Evolutionary conservation across 306 rosid species (phyloP).

Genomic region (Trifolium subterraneum): DNA sequence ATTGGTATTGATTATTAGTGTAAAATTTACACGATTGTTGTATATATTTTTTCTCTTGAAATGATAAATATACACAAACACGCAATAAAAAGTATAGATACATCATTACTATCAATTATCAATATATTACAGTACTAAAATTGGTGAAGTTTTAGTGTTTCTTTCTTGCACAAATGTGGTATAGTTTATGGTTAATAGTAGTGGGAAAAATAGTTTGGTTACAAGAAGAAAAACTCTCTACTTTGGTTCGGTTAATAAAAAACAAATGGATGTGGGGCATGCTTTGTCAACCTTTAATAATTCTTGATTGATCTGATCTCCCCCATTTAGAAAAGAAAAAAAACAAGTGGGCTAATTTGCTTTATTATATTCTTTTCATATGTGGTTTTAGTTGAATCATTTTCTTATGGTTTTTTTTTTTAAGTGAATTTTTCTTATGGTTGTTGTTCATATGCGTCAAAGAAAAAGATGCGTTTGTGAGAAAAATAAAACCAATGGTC

Average conservation of each 20-base stretch:
- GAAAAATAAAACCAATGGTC: background rate
- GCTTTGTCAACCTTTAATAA: background rate
- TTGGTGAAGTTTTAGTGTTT: too few species aligned
- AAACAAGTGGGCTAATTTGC: conserved; percentile 24
- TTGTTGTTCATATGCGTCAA: background rate
- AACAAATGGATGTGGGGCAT: conserved; percentile 20
- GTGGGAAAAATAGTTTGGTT: background rate
- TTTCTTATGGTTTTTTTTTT: background rate
- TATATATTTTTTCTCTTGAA: too few species aligned
- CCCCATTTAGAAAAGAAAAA: background rate
- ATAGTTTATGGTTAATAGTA: background rate
- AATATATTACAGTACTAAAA: too few species aligned
- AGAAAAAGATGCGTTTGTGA: background rate
- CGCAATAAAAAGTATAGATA: too few species aligned
- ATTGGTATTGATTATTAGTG: too few species aligned
- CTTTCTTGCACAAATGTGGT: too few species aligned
- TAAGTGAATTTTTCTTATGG: background rate
- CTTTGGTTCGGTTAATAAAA: background rate
- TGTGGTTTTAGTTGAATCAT: background rate
- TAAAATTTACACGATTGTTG: too few species aligned
- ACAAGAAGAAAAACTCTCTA: background rate
- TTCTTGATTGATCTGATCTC: background rate
- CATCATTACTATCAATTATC: too few species aligned
- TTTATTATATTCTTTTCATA: conserved; percentile 46
- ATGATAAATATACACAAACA: too few species aligned